These are phyloP conservation scores for Cercophora sp. DNA, from an alignment of 495 filamentous ascomycete species.

Conservation along the genomic window DNA sequence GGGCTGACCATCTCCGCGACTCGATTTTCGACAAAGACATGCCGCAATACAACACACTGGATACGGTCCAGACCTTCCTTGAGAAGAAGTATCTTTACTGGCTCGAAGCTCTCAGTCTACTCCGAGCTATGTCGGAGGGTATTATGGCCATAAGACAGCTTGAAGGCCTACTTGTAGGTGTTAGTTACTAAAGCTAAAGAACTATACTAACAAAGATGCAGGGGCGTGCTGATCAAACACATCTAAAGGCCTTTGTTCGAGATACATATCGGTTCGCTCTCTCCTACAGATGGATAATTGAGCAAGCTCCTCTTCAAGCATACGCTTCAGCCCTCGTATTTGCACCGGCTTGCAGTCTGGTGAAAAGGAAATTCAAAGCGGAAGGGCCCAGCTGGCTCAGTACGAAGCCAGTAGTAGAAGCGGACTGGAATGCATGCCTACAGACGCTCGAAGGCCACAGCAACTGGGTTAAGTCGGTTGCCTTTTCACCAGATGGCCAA, in stretches of 20 bases:
- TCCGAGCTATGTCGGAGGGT: slow-evolving; percentile 25
- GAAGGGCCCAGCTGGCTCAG: slow-evolving; percentile 15
- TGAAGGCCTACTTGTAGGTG: slow-evolving; percentile 15
- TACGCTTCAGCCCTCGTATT: slow-evolving; percentile 17
- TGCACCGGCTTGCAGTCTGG: slow-evolving; percentile 12
- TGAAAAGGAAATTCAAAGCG: slow-evolving; percentile 14
- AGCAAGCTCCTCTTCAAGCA: slow-evolving; percentile 19
- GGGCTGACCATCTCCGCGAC: slow-evolving; percentile 34
- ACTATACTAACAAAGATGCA: not conserved
- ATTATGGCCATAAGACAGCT: slow-evolving; percentile 21
- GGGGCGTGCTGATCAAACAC: not conserved
- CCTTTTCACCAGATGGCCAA: slow-evolving; percentile 10
- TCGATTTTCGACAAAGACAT: not conserved
- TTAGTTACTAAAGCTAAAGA: not conserved
- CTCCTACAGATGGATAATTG: slow-evolving; percentile 20
- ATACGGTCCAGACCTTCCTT: slow-evolving; percentile 5
- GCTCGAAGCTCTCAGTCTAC: slow-evolving; percentile 26
- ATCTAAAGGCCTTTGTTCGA: slow-evolving; percentile 5
- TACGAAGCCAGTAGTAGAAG: slow-evolving; percentile 15
- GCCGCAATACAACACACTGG: slow-evolving; percentile 9
- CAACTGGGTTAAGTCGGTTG: not conserved
- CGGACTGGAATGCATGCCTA: slow-evolving; percentile 11
- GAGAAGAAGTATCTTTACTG: slow-evolving; percentile 24
- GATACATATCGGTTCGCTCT: slow-evolving; percentile 30
- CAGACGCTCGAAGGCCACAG: slow-evolving; percentile 12